Percentiles rank a stretch among this genome's conserved stretches.
Conservation (phyloP, 345 rosid species). For the Heritiera littoralis region DNA sequence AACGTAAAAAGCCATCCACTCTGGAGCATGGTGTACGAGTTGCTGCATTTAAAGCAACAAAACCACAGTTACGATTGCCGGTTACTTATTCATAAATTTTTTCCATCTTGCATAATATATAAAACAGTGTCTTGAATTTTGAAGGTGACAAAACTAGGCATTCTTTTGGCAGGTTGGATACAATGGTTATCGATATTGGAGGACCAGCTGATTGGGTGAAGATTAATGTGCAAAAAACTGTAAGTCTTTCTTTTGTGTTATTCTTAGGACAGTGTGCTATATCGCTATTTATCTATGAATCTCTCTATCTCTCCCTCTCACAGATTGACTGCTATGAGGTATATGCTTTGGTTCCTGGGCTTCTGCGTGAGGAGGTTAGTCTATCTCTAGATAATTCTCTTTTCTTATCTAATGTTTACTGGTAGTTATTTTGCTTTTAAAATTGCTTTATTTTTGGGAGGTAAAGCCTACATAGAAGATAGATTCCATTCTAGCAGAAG, state of each 20-base stretch:
- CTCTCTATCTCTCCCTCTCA: not conserved
- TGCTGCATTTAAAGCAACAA: conserved; percentile 38
- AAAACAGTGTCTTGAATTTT: conserved; percentile 10
- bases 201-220: conserved; percentile 81
- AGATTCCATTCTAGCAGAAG: not conserved
- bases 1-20: conserved; percentile 51
- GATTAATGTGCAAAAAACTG: conserved; percentile 59
- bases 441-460: not conserved
- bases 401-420: not conserved
- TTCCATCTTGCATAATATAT: not conserved
- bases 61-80: conserved; percentile 42
- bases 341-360: conserved; percentile 71
- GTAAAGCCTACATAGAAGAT: not conserved
- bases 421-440: not conserved
- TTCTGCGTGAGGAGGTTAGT: conserved; percentile 66
- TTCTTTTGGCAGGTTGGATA: conserved; percentile 40
- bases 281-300: not conserved
- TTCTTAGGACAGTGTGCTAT: conserved; percentile 3
- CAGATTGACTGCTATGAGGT: conserved; percentile 72
- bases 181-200: conserved; percentile 52
- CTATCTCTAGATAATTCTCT: conserved; percentile 1
- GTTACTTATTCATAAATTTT: not conserved
- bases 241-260: conserved; percentile 32
- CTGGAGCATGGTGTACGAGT: conserved; percentile 39
- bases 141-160: conserved; percentile 5